Evolutionary conservation across 306 rosid genomes (phyloP).

Genomic region (Fragaria ananassa): DNA sequence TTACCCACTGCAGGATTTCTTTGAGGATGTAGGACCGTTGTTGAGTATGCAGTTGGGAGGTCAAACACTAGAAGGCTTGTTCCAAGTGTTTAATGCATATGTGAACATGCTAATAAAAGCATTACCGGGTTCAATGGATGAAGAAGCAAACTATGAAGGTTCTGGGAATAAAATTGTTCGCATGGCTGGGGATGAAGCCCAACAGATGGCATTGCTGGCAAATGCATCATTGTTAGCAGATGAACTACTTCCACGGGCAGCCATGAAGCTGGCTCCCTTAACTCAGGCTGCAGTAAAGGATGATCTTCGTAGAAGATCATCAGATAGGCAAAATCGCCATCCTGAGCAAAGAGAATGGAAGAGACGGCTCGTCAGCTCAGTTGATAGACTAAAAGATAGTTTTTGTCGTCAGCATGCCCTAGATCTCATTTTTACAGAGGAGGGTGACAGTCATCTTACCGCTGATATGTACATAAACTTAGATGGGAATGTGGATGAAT

Average conservation of each 20-base stretch:
- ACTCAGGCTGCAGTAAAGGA: slow-evolving; percentile 59
- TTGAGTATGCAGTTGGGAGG: slow-evolving; percentile 99
- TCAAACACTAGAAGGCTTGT: slow-evolving; percentile 88
- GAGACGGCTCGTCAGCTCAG: slow-evolving; percentile 78
- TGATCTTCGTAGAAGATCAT: slow-evolving; percentile 64
- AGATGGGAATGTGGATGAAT: slow-evolving; percentile 74
- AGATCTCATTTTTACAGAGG: slow-evolving; percentile 91
- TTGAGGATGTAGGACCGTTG: slow-evolving; percentile 96
- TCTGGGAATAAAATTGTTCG: slow-evolving; percentile 79
- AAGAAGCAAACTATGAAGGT: slow-evolving; percentile 79
- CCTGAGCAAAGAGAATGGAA: slow-evolving; percentile 99
- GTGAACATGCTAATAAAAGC: slow-evolving; percentile 81
- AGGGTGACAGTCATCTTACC: slow-evolving; percentile 89
- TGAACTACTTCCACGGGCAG: slow-evolving; percentile 95
- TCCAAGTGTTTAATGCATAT: slow-evolving; percentile 84
- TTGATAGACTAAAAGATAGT: slow-evolving; percentile 85
- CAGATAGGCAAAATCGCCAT: slow-evolving; percentile 92
- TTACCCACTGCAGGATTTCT: slow-evolving; percentile 68
- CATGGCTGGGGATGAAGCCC: slow-evolving; percentile 89
- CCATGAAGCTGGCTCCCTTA: slow-evolving; percentile 82
- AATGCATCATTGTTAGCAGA: slow-evolving; percentile 93
- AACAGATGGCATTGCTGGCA: slow-evolving; percentile 97
- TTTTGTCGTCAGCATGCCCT: slow-evolving; percentile 95
- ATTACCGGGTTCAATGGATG: slow-evolving; percentile 89
- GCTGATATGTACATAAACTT: slow-evolving; percentile 91